These are phyloP conservation scores for Pleomassaria siparia DNA, from an alignment of 2,329 filamentous ascomycete genomes.

Conservation along the genomic window DNA sequence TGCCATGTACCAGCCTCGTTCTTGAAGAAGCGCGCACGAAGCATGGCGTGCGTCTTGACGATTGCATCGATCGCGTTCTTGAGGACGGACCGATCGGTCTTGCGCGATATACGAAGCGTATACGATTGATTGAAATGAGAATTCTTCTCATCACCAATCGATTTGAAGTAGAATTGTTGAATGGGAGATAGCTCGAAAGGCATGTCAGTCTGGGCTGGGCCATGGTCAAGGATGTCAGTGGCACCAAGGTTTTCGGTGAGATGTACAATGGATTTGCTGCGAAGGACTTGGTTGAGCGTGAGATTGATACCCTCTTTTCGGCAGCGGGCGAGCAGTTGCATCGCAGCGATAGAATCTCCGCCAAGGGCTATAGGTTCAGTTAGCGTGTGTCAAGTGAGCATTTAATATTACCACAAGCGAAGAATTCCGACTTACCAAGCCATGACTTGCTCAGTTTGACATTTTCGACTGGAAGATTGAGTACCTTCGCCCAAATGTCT, in stretches of 20 bases:
- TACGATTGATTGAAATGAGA: slow-evolving; percentile 51
- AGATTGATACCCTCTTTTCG: slow-evolving; percentile 34
- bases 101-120: slow-evolving; percentile 38
- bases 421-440: slow-evolving; percentile 34
- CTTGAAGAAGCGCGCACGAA: slow-evolving; percentile 32
- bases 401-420: too few species aligned
- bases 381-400: background rate
- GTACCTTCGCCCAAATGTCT: slow-evolving; percentile 46
- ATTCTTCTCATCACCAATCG: slow-evolving; percentile 30
- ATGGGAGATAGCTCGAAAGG: slow-evolving; percentile 49
- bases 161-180: slow-evolving; percentile 48
- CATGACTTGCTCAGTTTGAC: slow-evolving; percentile 30
- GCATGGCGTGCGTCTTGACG: slow-evolving; percentile 35
- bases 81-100: slow-evolving; percentile 21
- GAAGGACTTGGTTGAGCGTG: slow-evolving; percentile 34
- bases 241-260: slow-evolving; percentile 24
- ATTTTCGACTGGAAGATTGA: slow-evolving; percentile 39
- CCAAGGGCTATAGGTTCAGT: slow-evolving; percentile 27
- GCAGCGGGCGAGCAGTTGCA: slow-evolving; percentile 35
- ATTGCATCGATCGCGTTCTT: slow-evolving; percentile 27
- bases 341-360: slow-evolving; percentile 37
- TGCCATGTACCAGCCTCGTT: slow-evolving; percentile 19
- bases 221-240: slow-evolving; percentile 7
- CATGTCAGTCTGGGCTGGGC: slow-evolving; percentile 24
- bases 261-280: slow-evolving; percentile 33